phyloP scores from a whole-genome alignment of 2,329 filamentous ascomycete species.

The Paracorniculantispora psalliotae region DNA sequence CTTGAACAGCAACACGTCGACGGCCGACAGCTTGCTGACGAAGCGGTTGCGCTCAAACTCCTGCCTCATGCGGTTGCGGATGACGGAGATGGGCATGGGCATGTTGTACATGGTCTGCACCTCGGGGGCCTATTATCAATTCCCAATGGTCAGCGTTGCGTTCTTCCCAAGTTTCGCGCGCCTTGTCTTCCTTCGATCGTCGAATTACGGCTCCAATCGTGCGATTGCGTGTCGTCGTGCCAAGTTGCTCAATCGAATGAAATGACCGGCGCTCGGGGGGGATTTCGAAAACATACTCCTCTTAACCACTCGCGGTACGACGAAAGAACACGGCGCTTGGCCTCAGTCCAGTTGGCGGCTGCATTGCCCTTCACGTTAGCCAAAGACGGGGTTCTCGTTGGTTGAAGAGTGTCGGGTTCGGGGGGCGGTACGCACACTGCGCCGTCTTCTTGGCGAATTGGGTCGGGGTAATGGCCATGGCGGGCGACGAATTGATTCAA shows the following conservation, averaged over 20 bases:
- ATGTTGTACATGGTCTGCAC: constrained; percentile 97
- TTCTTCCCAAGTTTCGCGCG: background rate
- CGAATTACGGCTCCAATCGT: background rate
- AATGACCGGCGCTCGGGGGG: background rate
- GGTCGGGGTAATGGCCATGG: constrained; percentile 86
- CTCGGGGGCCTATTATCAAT: constrained; percentile 70
- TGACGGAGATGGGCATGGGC: constrained; percentile 76
- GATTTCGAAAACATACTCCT: constrained; percentile 62
- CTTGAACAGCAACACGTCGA: constrained; percentile 87
- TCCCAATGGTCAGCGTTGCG: constrained; percentile 14
- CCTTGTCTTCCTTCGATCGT: background rate
- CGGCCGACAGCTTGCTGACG: constrained; percentile 79
- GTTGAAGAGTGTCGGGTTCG: background rate
- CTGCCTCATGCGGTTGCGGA: constrained; percentile 91
- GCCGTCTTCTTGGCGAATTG: constrained; percentile 80
- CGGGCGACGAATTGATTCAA: constrained; percentile 38
- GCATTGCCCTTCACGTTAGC: constrained; percentile 14
- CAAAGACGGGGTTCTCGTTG: background rate
- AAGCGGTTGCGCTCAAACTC: constrained; percentile 96
- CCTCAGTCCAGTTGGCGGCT: constrained; percentile 89
- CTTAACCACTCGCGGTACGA: constrained; percentile 95
- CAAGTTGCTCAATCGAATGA: background rate
- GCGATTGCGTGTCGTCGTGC: background rate
- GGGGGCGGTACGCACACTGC: constrained; percentile 55
- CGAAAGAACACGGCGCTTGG: constrained; percentile 77